phyloP scores from a whole-genome alignment of 2,329 filamentous ascomycete species.

The Pyricularia pennisetigena region DNA sequence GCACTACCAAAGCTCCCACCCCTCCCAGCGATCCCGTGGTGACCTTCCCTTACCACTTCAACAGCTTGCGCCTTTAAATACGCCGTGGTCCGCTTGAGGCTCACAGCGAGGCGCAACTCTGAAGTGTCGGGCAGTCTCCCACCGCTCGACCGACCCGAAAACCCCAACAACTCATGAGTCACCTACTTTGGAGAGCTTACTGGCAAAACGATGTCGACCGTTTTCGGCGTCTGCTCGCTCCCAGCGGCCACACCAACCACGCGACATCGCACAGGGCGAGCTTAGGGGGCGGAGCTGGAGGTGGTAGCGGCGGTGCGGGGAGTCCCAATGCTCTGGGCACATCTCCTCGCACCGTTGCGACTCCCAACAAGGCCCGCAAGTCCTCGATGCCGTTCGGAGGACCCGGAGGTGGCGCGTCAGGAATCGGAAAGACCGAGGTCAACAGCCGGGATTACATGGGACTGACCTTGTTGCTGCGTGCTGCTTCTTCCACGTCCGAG shows the following conservation, averaged over 20 bases:
- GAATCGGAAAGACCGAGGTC: slow-evolving; percentile 53
- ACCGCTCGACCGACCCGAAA: slow-evolving; percentile 28
- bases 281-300: slow-evolving; percentile 22
- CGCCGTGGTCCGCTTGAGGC: slow-evolving; percentile 71
- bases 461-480: slow-evolving; percentile 74
- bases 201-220: slow-evolving; percentile 95
- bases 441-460: slow-evolving; percentile 78
- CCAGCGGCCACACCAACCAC: slow-evolving; percentile 50
- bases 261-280: slow-evolving; percentile 40
- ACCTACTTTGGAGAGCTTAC: slow-evolving; percentile 92
- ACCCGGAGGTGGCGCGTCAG: slow-evolving; percentile 22
- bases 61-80: slow-evolving; percentile 69
- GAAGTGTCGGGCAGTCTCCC: slow-evolving; percentile 34
- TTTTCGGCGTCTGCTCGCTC: slow-evolving; percentile 82
- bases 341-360: slow-evolving; percentile 19
- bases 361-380: slow-evolving; percentile 20
- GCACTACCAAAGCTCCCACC: neutral
- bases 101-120: slow-evolving; percentile 77
- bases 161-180: slow-evolving; percentile 54
- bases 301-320: slow-evolving; percentile 13
- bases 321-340: slow-evolving; percentile 28
- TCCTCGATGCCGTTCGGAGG: slow-evolving; percentile 3
- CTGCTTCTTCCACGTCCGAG: slow-evolving; percentile 63
- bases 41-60: slow-evolving; percentile 3
- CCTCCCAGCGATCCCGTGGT: neutral